phyloP scores from a whole-genome alignment of 805 yeast species.

The Teunomyces funiuensis region DNA sequence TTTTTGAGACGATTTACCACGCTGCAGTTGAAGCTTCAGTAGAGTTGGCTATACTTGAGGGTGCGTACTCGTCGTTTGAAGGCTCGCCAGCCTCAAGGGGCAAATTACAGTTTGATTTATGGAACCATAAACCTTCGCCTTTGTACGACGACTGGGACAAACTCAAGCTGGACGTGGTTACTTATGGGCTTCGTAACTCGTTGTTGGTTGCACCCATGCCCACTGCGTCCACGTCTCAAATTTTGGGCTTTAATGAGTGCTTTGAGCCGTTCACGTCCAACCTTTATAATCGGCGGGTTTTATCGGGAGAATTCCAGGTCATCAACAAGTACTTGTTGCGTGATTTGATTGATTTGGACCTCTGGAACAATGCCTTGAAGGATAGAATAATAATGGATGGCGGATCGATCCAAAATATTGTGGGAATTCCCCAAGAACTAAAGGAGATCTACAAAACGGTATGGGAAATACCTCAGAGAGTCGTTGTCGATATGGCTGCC shows the following conservation, averaged over 20 bases:
- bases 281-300: slow-evolving; percentile 84
- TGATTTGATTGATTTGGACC: slow-evolving; percentile 76
- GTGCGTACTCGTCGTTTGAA: slow-evolving; percentile 67
- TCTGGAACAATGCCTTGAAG: slow-evolving; percentile 82
- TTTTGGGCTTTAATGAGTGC: slow-evolving; percentile 90
- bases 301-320: slow-evolving; percentile 91
- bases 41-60: slow-evolving; percentile 71
- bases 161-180: slow-evolving; percentile 57
- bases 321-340: slow-evolving; percentile 83
- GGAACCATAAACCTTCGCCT: slow-evolving; percentile 77
- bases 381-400: slow-evolving; percentile 70
- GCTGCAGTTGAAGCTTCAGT: slow-evolving; percentile 86
- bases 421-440: slow-evolving; percentile 69
- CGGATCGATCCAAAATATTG: slow-evolving; percentile 83
- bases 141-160: slow-evolving; percentile 81
- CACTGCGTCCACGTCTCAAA: slow-evolving; percentile 96
- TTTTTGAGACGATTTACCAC: slow-evolving; percentile 94
- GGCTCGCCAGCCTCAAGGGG: slow-evolving; percentile 95
- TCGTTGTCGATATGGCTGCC: slow-evolving; percentile 82
- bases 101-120: slow-evolving; percentile 78
- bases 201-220: slow-evolving; percentile 95
- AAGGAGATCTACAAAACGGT: slow-evolving; percentile 87
- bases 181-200: slow-evolving; percentile 82
- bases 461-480: slow-evolving; percentile 92
- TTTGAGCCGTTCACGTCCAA: slow-evolving; percentile 96